A percentile compares a stretch with the other conserved stretches of the same genome.
Conservation (phyloP, 192 early-diverging fungal genomes). For the Diversispora epigaea region DNA sequence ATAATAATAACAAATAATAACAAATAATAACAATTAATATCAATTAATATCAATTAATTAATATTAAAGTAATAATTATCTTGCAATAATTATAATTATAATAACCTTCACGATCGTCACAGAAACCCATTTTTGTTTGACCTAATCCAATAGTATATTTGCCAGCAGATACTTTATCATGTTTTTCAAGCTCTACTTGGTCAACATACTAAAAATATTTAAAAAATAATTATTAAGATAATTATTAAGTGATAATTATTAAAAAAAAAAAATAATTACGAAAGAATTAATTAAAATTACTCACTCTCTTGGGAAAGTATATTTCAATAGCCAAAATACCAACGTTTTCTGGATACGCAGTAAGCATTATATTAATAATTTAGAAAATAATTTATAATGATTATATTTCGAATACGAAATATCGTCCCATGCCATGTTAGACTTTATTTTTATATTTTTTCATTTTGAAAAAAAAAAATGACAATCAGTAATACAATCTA, state of each 20-base stretch:
- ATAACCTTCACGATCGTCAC: constrained; percentile 84
- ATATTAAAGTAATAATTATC: neutral
- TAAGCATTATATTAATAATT: no score
- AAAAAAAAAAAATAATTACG: constrained; percentile 9
- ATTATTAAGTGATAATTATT: constrained; percentile 13
- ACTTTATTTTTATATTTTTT: no score
- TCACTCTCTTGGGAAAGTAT: constrained; percentile 53
- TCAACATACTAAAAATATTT: constrained; percentile 50
- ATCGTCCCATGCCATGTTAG: no score
- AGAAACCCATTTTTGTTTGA: constrained; percentile 91
- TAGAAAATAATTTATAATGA: no score
- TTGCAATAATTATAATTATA: neutral
- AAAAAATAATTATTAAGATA: neutral
- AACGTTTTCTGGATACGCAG: constrained; percentile 45
- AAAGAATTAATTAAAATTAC: constrained; percentile 24
- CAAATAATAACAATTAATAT: no score
- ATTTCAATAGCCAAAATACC: constrained; percentile 50
- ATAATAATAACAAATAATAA: no score
- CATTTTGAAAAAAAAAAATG: no score
- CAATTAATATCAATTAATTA: no score
- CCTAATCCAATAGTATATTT: constrained; percentile 99
- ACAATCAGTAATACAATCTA: no score
- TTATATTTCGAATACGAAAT: no score
- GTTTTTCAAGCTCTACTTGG: constrained; percentile 71
- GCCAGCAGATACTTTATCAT: constrained; percentile 90